These are phyloP conservation scores for Xylaria sp. DNA, from an alignment of 2,329 filamentous ascomycete species.

Conservation along the genomic window DNA sequence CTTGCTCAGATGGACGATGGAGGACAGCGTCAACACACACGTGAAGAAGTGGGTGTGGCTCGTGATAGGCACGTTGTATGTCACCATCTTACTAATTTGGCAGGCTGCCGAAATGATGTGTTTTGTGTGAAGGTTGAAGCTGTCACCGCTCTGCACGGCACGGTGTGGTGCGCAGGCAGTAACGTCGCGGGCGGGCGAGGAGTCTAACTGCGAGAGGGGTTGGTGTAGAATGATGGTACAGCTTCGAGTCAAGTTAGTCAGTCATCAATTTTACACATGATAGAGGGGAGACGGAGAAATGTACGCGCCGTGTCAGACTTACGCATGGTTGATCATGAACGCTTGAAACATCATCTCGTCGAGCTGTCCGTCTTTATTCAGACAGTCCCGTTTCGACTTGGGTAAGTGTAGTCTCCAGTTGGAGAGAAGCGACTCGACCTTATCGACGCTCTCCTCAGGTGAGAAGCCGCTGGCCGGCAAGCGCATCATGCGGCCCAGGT, in stretches of 20 bases:
- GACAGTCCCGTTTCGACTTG: conserved; percentile 73
- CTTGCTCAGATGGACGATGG: conserved; percentile 83
- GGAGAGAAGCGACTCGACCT: conserved; percentile 65
- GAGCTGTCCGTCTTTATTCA: conserved; percentile 75
- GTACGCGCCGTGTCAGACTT: conserved; percentile 45
- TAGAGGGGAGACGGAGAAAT: not conserved
- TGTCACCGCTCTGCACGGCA: conserved; percentile 60
- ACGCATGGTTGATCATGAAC: conserved; percentile 78
- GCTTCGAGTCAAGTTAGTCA: conserved; percentile 46
- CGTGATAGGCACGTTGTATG: conserved; percentile 76
- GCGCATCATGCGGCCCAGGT: conserved; percentile 79
- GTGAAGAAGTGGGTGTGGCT: conserved; percentile 87
- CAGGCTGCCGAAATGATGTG: conserved; percentile 85
- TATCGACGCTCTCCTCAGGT: conserved; percentile 63
- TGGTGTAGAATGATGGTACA: conserved; percentile 82
- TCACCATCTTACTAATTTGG: conserved; percentile 79
- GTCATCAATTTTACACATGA: not conserved
- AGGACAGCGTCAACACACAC: conserved; percentile 80
- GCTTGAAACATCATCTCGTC: conserved; percentile 95
- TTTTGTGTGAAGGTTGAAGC: conserved; percentile 75
- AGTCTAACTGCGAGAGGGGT: conserved; percentile 79
- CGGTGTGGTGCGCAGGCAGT: conserved; percentile 75
- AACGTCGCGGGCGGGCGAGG: conserved; percentile 66
- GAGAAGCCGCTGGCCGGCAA: conserved; percentile 63
- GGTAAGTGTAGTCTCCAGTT: conserved; percentile 88